Evolutionary conservation across 2,329 filamentous ascomycete species (phyloP).

Genomic region (Aspergillus spinulosporus): DNA sequence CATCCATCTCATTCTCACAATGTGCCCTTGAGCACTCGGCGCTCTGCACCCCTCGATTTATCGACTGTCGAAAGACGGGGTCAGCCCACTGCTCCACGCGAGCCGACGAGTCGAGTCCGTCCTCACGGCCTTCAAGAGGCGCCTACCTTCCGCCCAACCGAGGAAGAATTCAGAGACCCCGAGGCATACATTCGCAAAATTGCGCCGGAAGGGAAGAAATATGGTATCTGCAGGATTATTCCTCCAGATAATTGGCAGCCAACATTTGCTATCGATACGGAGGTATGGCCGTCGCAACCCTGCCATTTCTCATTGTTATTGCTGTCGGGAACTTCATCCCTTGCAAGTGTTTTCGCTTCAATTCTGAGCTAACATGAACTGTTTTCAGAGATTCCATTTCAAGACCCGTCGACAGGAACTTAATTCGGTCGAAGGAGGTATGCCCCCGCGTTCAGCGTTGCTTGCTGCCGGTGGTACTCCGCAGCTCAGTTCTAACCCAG

Average conservation of each 20-base stretch:
- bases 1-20: conserved; percentile 48
- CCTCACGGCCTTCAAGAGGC: conserved; percentile 86
- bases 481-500: conserved; percentile 41
- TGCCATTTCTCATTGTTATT: background rate
- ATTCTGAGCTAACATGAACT: conserved; percentile 20
- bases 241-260: conserved; percentile 94
- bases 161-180: conserved; percentile 93
- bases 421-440: conserved; percentile 97
- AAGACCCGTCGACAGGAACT: conserved; percentile 93
- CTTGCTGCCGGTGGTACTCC: conserved; percentile 32
- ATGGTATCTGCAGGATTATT: conserved; percentile 93
- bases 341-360: background rate
- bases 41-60: conserved; percentile 72
- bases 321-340: background rate
- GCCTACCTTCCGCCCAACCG: conserved; percentile 83
- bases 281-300: conserved; percentile 59
- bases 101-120: conserved; percentile 73
- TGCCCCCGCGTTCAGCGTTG: conserved; percentile 33
- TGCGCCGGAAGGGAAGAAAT: conserved; percentile 77
- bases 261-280: conserved; percentile 92
- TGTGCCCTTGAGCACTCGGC: conserved; percentile 64
- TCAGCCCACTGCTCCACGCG: conserved; percentile 72
- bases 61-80: conserved; percentile 89
- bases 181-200: conserved; percentile 94
- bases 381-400: conserved; percentile 84